A percentile compares a stretch with the other conserved stretches of the same genome.
phyloP scores from a whole-genome alignment of 2,329 filamentous ascomycete genomes.

The Lachnellula arida region DNA sequence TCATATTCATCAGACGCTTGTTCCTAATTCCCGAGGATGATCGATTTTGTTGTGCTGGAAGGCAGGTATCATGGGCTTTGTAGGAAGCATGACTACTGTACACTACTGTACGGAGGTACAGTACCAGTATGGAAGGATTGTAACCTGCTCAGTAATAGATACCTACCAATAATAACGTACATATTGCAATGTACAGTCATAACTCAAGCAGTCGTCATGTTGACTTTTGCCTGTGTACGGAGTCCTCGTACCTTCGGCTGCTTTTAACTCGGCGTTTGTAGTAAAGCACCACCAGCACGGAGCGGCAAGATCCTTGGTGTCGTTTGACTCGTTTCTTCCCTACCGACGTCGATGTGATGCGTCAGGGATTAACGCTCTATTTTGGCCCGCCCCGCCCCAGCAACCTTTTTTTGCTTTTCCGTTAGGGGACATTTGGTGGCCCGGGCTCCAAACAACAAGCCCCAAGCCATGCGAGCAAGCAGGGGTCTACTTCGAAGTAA shows the following conservation, averaged over 20 bases:
- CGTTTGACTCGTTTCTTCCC: conserved; percentile 9
- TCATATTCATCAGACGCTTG: not conserved
- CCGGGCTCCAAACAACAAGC: conserved; percentile 20
- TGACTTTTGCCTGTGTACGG: not conserved
- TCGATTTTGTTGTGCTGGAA: not conserved
- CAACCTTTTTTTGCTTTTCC: not conserved
- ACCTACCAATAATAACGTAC: not conserved
- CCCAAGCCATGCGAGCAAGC: conserved; percentile 10
- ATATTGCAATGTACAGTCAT: not conserved
- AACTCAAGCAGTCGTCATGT: too few species aligned
- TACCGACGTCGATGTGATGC: conserved; percentile 16
- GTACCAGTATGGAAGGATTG: too few species aligned
- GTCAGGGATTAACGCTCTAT: conserved; percentile 4
- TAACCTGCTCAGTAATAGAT: too few species aligned
- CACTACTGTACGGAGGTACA: too few species aligned
- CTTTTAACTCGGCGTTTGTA: conserved; percentile 19
- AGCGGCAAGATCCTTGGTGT: conserved; percentile 13
- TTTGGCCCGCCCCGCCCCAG: conserved; percentile 4
- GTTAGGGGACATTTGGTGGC: conserved; percentile 14
- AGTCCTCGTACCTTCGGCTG: conserved; percentile 1
- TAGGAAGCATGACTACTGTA: not conserved
- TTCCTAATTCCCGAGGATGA: not conserved
- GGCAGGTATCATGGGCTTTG: not conserved
- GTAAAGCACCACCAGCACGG: conserved; percentile 16
- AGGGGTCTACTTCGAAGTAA: conserved; percentile 25